These are phyloP conservation scores for Fraxinus cuspidata DNA, from an alignment of 257 asterid species.

Conservation along the genomic window DNA sequence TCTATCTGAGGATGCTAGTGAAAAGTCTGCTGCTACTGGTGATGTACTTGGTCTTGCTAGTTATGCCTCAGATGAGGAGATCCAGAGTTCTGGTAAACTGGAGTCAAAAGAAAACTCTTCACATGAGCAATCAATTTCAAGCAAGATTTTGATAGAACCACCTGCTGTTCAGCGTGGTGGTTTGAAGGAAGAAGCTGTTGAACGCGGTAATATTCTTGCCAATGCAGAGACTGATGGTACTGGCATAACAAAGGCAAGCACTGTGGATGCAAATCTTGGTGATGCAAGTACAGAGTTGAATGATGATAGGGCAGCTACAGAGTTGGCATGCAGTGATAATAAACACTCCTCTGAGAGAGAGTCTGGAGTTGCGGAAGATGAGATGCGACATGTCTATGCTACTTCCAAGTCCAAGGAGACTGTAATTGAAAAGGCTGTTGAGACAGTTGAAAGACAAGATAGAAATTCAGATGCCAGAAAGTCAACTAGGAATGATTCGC, in stretches of 20 bases:
- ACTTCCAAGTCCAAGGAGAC: conserved; percentile 32
- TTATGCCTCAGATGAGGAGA: conserved; percentile 82
- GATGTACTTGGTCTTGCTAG: conserved; percentile 80
- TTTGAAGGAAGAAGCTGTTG: conserved; percentile 40
- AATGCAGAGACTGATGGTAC: conserved; percentile 35
- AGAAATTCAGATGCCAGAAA: conserved; percentile 38
- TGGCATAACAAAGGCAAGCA: conserved; percentile 33
- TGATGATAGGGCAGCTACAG: conserved; percentile 35
- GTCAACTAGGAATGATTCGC: conserved; percentile 36
- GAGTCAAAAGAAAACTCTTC: conserved; percentile 37
- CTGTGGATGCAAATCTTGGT: conserved; percentile 21
- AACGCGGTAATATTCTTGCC: conserved; percentile 23
- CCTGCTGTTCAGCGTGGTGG: conserved; percentile 46
- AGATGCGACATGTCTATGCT: conserved; percentile 30
- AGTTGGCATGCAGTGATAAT: conserved; percentile 29
- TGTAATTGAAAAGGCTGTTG: conserved; percentile 33
- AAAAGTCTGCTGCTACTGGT: conserved; percentile 61
- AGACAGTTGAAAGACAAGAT: conserved; percentile 48
- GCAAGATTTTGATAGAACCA: conserved; percentile 35
- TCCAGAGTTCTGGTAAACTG: conserved; percentile 50
- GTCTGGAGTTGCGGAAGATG: conserved; percentile 37
- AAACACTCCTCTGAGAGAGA: conserved; percentile 38
- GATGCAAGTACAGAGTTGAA: conserved; percentile 31
- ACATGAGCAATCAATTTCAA: conserved; percentile 35
- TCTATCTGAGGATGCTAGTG: conserved; percentile 46